phyloP scores from a whole-genome alignment of 2,329 filamentous ascomycete genomes.

The Paecilomyces variotii region DNA sequence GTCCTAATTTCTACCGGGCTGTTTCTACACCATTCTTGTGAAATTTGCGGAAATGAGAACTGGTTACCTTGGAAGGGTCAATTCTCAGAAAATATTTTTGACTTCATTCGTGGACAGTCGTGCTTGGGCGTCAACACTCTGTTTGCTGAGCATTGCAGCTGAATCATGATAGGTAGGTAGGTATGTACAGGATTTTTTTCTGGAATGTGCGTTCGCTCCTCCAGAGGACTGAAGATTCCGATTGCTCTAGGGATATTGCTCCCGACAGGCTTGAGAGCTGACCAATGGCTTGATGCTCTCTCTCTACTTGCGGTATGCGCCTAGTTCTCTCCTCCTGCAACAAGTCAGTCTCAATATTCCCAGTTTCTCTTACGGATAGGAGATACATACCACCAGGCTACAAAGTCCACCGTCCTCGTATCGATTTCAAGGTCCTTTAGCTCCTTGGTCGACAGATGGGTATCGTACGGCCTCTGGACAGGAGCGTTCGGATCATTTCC shows the following conservation, averaged over 20 bases:
- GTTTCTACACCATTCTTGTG: not conserved
- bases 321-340: conserved; percentile 23
- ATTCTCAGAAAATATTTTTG: not conserved
- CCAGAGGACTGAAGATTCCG: not conserved
- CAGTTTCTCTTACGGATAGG: not conserved
- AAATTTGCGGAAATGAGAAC: not conserved
- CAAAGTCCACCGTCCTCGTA: conserved; percentile 66
- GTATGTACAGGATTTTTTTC: not conserved
- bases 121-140: not conserved
- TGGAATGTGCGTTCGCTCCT: not conserved
- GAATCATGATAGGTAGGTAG: not conserved
- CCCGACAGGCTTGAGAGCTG: not conserved
- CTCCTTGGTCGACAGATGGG: conserved; percentile 70
- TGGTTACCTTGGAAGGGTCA: not conserved
- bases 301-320: conserved; percentile 18
- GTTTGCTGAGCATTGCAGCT: not conserved
- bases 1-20: not conserved
- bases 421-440: conserved; percentile 67
- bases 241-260: not conserved
- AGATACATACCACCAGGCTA: conserved; percentile 62
- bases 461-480: conserved; percentile 78
- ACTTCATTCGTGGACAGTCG: not conserved
- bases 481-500: conserved; percentile 63
- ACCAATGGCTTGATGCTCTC: not conserved
- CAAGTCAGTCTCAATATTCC: not conserved